A percentile compares a stretch with the other conserved stretches of the same genome.
Evolutionary conservation across 192 early-diverging fungal genomes (phyloP).

Genomic region (Physocladia obscura): DNA sequence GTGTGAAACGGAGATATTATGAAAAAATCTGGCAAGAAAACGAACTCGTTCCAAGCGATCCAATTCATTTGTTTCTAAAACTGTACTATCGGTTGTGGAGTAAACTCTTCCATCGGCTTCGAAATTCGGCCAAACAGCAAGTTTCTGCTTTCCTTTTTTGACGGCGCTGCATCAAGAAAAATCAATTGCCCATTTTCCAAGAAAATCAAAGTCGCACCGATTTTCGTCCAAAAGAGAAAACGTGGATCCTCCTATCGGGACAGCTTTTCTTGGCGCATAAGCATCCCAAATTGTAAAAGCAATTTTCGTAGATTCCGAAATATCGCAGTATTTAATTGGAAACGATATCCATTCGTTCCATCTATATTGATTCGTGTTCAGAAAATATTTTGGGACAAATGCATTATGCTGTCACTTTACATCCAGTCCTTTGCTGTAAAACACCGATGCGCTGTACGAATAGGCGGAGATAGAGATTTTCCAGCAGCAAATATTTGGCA

Average conservation of each 20-base stretch:
- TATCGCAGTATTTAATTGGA: constrained; percentile 83
- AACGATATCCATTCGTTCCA: constrained; percentile 95
- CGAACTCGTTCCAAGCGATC: constrained; percentile 81
- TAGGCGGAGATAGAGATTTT: constrained; percentile 62
- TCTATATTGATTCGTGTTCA: constrained; percentile 32
- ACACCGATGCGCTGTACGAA: constrained; percentile 65
- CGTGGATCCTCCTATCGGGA: constrained; percentile 73
- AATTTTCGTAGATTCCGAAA: constrained; percentile 71
- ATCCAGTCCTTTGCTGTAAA: constrained; percentile 52
- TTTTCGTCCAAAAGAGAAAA: constrained; percentile 80
- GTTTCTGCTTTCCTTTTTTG: constrained; percentile 81
- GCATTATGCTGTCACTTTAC: neutral
- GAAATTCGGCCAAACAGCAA: constrained; percentile 64
- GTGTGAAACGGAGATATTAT: neutral
- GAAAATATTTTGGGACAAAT: constrained; percentile 44
- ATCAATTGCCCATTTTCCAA: neutral
- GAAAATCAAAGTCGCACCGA: constrained; percentile 44
- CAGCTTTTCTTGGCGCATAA: constrained; percentile 69
- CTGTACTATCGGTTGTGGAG: constrained; percentile 58
- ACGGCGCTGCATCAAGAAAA: constrained; percentile 58
- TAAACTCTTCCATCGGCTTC: constrained; percentile 64
- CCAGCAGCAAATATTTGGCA: constrained; percentile 71
- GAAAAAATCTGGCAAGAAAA: neutral
- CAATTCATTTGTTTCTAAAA: constrained; percentile 63
- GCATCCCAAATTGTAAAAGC: constrained; percentile 80